These are phyloP conservation scores for Penicillium hesseltinei DNA, from an alignment of 2,329 filamentous ascomycete species.

Conservation along the genomic window DNA sequence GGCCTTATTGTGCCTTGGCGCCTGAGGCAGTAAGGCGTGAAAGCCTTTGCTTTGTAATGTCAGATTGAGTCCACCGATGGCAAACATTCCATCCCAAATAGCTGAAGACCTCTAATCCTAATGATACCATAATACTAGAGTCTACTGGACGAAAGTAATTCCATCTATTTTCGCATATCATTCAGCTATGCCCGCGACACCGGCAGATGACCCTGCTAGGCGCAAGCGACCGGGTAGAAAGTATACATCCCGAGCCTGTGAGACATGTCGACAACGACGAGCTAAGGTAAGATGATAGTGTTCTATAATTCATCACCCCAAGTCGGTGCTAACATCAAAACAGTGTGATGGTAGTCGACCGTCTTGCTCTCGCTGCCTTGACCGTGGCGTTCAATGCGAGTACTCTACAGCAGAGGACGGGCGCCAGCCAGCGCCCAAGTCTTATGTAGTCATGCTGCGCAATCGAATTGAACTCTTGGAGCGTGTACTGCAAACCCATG, in stretches of 20 bases:
- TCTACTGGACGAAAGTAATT: not conserved
- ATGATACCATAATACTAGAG: not conserved
- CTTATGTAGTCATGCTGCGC: conserved; percentile 37
- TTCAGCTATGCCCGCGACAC: conserved; percentile 6
- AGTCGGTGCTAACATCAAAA: not conserved
- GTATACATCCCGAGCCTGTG: conserved; percentile 35
- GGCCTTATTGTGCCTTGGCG: not conserved
- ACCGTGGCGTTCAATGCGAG: conserved; percentile 30
- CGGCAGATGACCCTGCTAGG: conserved; percentile 13
- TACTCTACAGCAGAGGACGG: conserved; percentile 35
- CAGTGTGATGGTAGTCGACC: conserved; percentile 37
- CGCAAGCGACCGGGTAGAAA: conserved; percentile 22
- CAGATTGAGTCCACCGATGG: not conserved
- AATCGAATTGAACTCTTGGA: conserved; percentile 35
- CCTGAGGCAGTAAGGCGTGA: not conserved
- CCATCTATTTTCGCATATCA: not conserved
- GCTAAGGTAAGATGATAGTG: conserved; percentile 31
- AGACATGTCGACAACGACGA: conserved; percentile 39
- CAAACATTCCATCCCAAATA: not conserved
- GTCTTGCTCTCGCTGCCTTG: conserved; percentile 34
- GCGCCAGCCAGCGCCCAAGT: conserved; percentile 36
- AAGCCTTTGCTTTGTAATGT: conserved; percentile 9
- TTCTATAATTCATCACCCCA: not conserved
- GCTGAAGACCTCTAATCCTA: not conserved
- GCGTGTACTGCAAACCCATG: conserved; percentile 27